Evolutionary conservation across 768 basidiomycete species (phyloP).

Genomic region (Hygrocybe coccinea): DNA sequence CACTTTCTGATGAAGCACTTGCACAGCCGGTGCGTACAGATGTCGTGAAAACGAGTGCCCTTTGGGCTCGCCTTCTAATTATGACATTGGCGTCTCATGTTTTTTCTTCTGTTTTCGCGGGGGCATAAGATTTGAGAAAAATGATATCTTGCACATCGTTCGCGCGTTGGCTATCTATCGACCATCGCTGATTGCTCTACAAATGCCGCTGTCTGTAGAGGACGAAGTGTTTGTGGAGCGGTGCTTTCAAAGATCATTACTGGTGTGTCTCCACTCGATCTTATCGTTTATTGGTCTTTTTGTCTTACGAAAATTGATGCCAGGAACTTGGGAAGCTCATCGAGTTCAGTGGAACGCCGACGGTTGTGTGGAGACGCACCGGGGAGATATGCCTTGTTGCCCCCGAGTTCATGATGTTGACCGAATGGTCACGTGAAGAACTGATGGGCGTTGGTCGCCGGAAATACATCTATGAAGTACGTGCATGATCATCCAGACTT

Average conservation of each 20-base stretch:
- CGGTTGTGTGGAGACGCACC: constrained; percentile 95
- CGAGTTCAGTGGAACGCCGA: constrained; percentile 94
- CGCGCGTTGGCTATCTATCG: constrained; percentile 91
- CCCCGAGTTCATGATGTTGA: constrained; percentile 92
- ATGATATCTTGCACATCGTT: constrained; percentile 90
- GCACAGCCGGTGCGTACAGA: constrained; percentile 63
- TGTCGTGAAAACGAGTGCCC: constrained; percentile 39
- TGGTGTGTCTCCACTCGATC: constrained; percentile 50
- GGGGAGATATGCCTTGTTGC: constrained; percentile 97
- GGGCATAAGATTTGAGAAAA: constrained; percentile 80
- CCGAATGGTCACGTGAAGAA: constrained; percentile 85
- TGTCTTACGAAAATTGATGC: constrained; percentile 11
- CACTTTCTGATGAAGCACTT: constrained; percentile 96
- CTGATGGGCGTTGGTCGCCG: constrained; percentile 46
- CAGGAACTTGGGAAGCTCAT: constrained; percentile 97
- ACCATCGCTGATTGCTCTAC: constrained; percentile 93
- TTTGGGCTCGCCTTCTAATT: constrained; percentile 40
- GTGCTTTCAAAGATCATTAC: constrained; percentile 88
- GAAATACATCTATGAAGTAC: constrained; percentile 65
- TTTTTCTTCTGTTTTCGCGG: constrained; percentile 16
- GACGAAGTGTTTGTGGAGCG: constrained; percentile 96
- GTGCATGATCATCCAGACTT: constrained; percentile 11
- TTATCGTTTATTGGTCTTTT: constrained; percentile 8
- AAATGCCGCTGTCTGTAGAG: constrained; percentile 95
- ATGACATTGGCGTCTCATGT: constrained; percentile 19